Percentiles rank a stretch among this genome's conserved stretches.
phyloP scores from a whole-genome alignment of 2,329 filamentous ascomycete species.

The Sporothrix dimorphospora region DNA sequence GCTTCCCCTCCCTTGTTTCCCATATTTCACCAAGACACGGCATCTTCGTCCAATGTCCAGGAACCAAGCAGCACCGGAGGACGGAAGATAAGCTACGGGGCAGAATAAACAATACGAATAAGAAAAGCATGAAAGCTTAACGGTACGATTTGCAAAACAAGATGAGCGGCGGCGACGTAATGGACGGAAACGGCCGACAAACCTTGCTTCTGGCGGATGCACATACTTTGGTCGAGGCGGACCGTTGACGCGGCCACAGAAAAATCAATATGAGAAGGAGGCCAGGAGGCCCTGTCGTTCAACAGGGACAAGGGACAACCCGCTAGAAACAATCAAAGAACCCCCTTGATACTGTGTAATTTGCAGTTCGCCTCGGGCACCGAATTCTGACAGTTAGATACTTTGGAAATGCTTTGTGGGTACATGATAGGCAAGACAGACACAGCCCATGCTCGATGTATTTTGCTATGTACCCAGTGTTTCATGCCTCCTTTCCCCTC shows the following conservation, averaged over 20 bases:
- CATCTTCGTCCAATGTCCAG: neutral
- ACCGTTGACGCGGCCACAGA: slow-evolving; percentile 3
- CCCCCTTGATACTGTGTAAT: slow-evolving; percentile 16
- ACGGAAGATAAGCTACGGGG: neutral
- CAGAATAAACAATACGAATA: neutral
- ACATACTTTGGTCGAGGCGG: neutral
- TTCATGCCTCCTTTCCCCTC: neutral
- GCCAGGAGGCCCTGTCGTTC: neutral
- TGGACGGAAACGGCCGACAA: slow-evolving; percentile 15
- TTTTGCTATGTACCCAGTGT: slow-evolving; percentile 9
- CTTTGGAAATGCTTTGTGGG: neutral
- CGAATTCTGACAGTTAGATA: neutral
- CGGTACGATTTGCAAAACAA: slow-evolving; percentile 12
- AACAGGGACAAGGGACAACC: slow-evolving; percentile 16
- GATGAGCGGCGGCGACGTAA: neutral
- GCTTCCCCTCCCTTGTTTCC: slow-evolving; percentile 5
- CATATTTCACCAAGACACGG: slow-evolving; percentile 1
- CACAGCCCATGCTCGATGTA: slow-evolving; percentile 1
- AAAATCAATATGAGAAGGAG: neutral
- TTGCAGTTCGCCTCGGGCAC: neutral
- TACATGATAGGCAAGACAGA: neutral
- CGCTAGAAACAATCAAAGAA: neutral
- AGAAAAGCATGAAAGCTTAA: neutral
- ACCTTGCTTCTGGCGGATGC: slow-evolving; percentile 1
- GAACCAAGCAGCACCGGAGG: neutral